These are phyloP conservation scores for Cetradonia linearis DNA, from an alignment of 495 filamentous ascomycete species.

Conservation along the genomic window DNA sequence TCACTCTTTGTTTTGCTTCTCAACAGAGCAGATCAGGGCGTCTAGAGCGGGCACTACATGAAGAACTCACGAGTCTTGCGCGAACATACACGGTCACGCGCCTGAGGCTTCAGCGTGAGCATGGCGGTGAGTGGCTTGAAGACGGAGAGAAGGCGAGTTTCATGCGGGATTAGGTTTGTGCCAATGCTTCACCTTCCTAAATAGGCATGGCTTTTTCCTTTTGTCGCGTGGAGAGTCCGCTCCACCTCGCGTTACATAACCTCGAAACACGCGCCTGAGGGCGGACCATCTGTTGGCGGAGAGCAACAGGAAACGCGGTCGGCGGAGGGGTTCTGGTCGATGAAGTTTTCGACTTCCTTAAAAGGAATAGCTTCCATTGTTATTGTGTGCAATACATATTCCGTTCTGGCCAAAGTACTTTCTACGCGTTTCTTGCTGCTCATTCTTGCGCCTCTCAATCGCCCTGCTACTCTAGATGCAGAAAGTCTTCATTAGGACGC, in stretches of 20 bases:
- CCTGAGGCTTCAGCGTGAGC: constrained; percentile 18
- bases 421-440: background rate
- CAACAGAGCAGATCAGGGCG: constrained; percentile 15
- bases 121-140: constrained; percentile 21
- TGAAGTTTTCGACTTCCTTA: too few species aligned
- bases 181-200: background rate
- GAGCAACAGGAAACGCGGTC: background rate
- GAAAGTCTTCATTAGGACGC: background rate
- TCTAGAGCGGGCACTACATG: background rate
- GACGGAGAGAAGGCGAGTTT: constrained; percentile 11
- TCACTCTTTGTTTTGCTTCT: constrained; percentile 12
- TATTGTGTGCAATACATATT: too few species aligned
- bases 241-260: background rate
- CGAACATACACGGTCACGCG: constrained; percentile 24
- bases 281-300: background rate
- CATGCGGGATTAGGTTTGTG: background rate
- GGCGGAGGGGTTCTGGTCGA: background rate
- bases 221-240: background rate
- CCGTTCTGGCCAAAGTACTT: background rate
- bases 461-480: background rate
- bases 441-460: background rate
- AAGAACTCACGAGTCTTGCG: constrained; percentile 6
- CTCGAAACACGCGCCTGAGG: background rate
- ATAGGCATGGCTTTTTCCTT: background rate
- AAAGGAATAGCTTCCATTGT: too few species aligned